Conservation (phyloP, 78 protist species). For the Acrasis kona region DNA sequence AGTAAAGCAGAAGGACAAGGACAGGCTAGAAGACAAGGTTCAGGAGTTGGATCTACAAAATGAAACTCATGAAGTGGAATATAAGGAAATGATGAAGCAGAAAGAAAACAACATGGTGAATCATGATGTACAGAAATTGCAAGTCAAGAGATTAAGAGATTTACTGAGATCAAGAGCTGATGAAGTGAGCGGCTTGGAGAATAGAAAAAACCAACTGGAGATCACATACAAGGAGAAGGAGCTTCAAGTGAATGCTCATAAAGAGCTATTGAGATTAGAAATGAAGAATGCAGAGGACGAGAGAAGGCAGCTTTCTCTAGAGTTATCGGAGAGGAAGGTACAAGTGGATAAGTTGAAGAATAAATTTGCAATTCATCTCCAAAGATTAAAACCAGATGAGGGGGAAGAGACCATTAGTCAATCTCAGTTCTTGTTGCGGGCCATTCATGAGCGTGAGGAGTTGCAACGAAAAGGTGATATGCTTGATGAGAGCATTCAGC, state of each 20-base stretch:
- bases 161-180: slow-evolving; percentile 10
- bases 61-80: neutral
- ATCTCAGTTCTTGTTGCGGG: slow-evolving; percentile 33
- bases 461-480: slow-evolving; percentile 39
- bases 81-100: neutral
- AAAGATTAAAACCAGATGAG: neutral
- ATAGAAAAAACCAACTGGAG: slow-evolving; percentile 45
- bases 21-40: neutral
- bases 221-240: slow-evolving; percentile 40
- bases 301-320: neutral
- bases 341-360: slow-evolving; percentile 12
- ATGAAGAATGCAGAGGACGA: slow-evolving; percentile 37
- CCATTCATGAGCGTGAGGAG: slow-evolving; percentile 50
- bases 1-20: neutral
- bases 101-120: slow-evolving; percentile 42
- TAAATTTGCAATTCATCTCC: slow-evolving; percentile 12
- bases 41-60: slow-evolving; percentile 21
- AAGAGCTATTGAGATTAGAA: slow-evolving; percentile 34
- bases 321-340: slow-evolving; percentile 11
- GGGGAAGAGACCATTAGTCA: slow-evolving; percentile 16
- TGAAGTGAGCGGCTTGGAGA: slow-evolving; percentile 45
- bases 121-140: slow-evolving; percentile 49
- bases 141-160: slow-evolving; percentile 41
- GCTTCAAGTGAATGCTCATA: slow-evolving; percentile 37
- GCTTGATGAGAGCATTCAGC: slow-evolving; percentile 20